Conservation (phyloP, 441 rosid species). For the Adansonia madagascariensis region DNA sequence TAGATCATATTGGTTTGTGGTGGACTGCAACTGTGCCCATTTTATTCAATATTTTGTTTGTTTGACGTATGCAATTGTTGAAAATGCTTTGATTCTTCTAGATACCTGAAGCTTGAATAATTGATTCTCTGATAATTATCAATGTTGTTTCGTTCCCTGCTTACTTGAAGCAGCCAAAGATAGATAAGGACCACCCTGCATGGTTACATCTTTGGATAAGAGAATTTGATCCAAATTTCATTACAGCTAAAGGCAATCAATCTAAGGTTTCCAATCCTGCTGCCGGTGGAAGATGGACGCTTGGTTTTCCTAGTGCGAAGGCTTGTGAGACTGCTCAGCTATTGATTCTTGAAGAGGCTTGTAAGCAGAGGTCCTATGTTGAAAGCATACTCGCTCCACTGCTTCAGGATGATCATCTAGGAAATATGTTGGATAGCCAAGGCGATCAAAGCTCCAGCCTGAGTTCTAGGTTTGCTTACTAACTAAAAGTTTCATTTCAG, state of each 20-base stretch:
- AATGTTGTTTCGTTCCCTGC: slow-evolving; percentile 11
- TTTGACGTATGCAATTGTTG: slow-evolving; percentile 8
- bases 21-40: neutral
- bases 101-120: slow-evolving; percentile 9
- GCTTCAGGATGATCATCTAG: slow-evolving; percentile 35
- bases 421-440: slow-evolving; percentile 31
- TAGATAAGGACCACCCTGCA: slow-evolving; percentile 61
- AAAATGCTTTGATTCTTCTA: neutral
- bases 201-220: slow-evolving; percentile 58
- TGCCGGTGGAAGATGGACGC: slow-evolving; percentile 67
- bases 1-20: neutral
- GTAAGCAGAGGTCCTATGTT: slow-evolving; percentile 26
- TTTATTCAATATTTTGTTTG: slow-evolving; percentile 4
- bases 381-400: slow-evolving; percentile 44
- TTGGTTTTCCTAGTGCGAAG: slow-evolving; percentile 56
- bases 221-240: slow-evolving; percentile 57
- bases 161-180: slow-evolving; percentile 49
- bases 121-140: slow-evolving; percentile 1
- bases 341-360: slow-evolving; percentile 34
- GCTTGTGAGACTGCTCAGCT: slow-evolving; percentile 57
- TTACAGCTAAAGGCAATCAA: slow-evolving; percentile 26
- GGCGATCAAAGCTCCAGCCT: slow-evolving; percentile 30
- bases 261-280: slow-evolving; percentile 33
- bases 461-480: slow-evolving; percentile 33
- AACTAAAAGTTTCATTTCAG: slow-evolving; percentile 20